Conservation (phyloP, 495 filamentous ascomycete species). For the Neurospora discreta region DNA sequence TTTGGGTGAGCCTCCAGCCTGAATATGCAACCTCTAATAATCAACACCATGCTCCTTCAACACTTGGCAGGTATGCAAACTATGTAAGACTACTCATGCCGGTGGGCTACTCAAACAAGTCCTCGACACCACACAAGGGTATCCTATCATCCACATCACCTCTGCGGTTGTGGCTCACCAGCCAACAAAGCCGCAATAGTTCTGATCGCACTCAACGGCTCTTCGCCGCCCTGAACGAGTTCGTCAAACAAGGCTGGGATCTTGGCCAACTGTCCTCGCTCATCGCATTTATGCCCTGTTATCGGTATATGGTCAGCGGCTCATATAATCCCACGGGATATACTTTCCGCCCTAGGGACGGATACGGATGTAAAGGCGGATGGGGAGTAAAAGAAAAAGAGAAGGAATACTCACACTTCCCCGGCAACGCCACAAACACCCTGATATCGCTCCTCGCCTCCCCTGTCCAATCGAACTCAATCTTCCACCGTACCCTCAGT, state of each 20-base stretch:
- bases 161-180: conserved; percentile 18
- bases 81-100: background rate
- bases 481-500: conserved; percentile 42
- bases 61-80: background rate
- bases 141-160: conserved; percentile 1
- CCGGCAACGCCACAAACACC: conserved; percentile 34
- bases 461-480: conserved; percentile 53
- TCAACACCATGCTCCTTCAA: background rate
- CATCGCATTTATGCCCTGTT: conserved; percentile 42
- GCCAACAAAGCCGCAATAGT: conserved; percentile 41
- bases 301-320: conserved; percentile 10
- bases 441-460: conserved; percentile 44
- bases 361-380: background rate
- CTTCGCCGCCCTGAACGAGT: conserved; percentile 35
- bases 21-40: background rate
- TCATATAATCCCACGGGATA: background rate
- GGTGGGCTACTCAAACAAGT: background rate
- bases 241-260: conserved; percentile 42
- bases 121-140: background rate
- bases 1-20: background rate
- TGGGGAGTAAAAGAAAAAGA: background rate
- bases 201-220: conserved; percentile 40
- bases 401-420: conserved; percentile 37
- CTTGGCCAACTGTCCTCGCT: conserved; percentile 32
- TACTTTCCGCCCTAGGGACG: background rate